Conservation (phyloP, 2,329 filamentous ascomycete genomes). For the Pleoardoris graminearum region DNA sequence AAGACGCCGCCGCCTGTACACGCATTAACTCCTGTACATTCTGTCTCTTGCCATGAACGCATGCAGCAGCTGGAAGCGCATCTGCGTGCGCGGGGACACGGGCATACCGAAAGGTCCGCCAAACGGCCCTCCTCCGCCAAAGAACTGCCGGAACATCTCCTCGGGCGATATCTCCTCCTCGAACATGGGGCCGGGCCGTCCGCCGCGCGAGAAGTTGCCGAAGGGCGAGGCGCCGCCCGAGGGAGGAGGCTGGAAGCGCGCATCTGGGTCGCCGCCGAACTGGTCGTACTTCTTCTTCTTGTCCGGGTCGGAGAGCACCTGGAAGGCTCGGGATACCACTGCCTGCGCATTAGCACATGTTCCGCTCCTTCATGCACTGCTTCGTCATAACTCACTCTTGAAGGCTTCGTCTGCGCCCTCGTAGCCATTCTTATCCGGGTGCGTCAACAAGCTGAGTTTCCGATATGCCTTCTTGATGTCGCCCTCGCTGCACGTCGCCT, state of each 20-base stretch:
- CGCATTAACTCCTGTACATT: constrained; percentile 3
- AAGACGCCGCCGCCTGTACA: constrained; percentile 60
- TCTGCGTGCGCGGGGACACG: constrained; percentile 17
- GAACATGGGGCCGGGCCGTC: constrained; percentile 65
- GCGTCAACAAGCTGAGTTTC: constrained; percentile 89
- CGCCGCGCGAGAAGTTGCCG: constrained; percentile 61
- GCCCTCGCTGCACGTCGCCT: constrained; percentile 68
- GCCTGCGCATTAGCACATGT: constrained; percentile 8
- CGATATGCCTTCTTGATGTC: constrained; percentile 99
- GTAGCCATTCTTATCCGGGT: constrained; percentile 98
- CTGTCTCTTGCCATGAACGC: constrained; percentile 9
- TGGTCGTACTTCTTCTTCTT: constrained; percentile 88
- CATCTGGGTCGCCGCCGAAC: constrained; percentile 91
- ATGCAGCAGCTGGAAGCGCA: constrained; percentile 4
- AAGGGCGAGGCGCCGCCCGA: constrained; percentile 64
- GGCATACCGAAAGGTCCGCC: constrained; percentile 68
- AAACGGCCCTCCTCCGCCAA: constrained; percentile 70
- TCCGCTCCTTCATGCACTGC: constrained; percentile 5
- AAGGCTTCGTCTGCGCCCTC: constrained; percentile 96
- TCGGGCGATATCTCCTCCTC: constrained; percentile 94
- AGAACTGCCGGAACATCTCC: constrained; percentile 96
- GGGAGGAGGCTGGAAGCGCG: constrained; percentile 69
- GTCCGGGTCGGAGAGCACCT: constrained; percentile 88
- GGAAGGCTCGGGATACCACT: constrained; percentile 92
- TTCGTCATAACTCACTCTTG: constrained; percentile 63